phyloP scores from a whole-genome alignment of 2,329 filamentous ascomycete genomes.

The Delphinella strobiligena region DNA sequence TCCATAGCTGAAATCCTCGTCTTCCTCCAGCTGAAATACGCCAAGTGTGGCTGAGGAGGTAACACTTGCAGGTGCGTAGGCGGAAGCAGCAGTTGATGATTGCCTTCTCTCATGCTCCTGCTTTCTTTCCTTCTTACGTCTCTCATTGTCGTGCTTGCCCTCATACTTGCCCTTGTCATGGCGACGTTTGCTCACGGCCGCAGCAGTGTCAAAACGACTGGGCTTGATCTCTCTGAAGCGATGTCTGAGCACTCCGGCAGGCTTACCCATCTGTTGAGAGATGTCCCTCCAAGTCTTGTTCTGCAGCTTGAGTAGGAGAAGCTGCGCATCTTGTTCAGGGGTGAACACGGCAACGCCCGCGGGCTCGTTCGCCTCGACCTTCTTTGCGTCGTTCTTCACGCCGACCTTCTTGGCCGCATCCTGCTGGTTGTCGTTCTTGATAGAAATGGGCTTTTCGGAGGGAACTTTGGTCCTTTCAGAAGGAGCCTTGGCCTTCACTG shows the following conservation, averaged over 20 bases:
- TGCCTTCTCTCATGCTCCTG: slow-evolving; percentile 7
- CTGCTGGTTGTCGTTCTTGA: slow-evolving; percentile 1
- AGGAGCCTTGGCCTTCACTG: no score
- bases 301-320: slow-evolving; percentile 24
- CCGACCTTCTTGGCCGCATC: neutral
- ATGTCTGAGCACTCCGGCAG: slow-evolving; percentile 10
- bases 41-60: neutral
- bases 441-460: neutral
- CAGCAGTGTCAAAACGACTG: neutral
- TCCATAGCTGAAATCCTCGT: slow-evolving; percentile 23
- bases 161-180: neutral
- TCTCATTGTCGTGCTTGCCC: slow-evolving; percentile 4
- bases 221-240: slow-evolving; percentile 27
- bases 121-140: slow-evolving; percentile 13
- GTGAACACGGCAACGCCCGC: slow-evolving; percentile 17
- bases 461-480: neutral
- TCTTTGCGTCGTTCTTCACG: slow-evolving; percentile 2
- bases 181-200: neutral
- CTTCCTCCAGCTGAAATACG: slow-evolving; percentile 16
- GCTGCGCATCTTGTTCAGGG: slow-evolving; percentile 27
- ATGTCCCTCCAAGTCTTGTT: slow-evolving; percentile 22
- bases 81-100: neutral
- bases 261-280: slow-evolving; percentile 18
- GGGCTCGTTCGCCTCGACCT: neutral
- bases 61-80: neutral